A percentile compares a stretch with the other conserved stretches of the same genome.
Conservation (phyloP, 768 basidiomycete species). For the Galerina marginata region DNA sequence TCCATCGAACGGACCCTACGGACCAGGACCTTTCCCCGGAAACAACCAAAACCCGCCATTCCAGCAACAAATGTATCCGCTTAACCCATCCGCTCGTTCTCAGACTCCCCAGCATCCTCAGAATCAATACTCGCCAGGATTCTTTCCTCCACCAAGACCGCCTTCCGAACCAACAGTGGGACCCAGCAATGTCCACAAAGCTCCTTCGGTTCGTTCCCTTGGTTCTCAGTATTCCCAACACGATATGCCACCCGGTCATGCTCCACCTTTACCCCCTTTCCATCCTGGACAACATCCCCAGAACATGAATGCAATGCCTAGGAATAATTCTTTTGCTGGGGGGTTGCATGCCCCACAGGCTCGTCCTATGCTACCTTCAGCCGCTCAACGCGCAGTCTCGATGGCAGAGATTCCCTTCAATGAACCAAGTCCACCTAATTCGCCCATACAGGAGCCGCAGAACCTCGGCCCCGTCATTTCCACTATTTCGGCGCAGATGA, state of each 20-base stretch:
- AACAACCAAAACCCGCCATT: constrained; percentile 1
- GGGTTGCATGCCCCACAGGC: constrained; percentile 46
- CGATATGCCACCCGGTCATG: constrained; percentile 33
- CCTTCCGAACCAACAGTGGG: constrained; percentile 53
- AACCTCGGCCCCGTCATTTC: constrained; percentile 75
- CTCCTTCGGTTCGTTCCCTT: constrained; percentile 64
- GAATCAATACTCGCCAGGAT: constrained; percentile 29
- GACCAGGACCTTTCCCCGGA: constrained; percentile 18
- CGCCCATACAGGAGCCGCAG: constrained; percentile 67
- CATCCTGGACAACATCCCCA: constrained; percentile 42
- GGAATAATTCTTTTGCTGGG: constrained; percentile 44
- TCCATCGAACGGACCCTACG: constrained; percentile 27
- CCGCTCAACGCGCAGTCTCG: constrained; percentile 59
- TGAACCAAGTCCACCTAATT: constrained; percentile 84
- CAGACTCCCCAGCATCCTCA: not conserved
- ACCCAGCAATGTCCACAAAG: constrained; percentile 46
- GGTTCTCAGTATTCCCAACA: constrained; percentile 55
- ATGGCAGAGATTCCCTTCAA: constrained; percentile 57
- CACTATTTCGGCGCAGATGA: constrained; percentile 87
- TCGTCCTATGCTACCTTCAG: constrained; percentile 68
- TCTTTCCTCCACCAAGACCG: constrained; percentile 43
- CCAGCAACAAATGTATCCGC: constrained; percentile 22
- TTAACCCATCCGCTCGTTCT: constrained; percentile 21
- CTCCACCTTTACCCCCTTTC: constrained; percentile 50
- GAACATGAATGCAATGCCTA: constrained; percentile 32